Evolutionary conservation across 164 flowering plant genomes (phyloP), one percentile per base, ranked within the genome.

Genomic region (Kingdonia uniflora): DNA sequence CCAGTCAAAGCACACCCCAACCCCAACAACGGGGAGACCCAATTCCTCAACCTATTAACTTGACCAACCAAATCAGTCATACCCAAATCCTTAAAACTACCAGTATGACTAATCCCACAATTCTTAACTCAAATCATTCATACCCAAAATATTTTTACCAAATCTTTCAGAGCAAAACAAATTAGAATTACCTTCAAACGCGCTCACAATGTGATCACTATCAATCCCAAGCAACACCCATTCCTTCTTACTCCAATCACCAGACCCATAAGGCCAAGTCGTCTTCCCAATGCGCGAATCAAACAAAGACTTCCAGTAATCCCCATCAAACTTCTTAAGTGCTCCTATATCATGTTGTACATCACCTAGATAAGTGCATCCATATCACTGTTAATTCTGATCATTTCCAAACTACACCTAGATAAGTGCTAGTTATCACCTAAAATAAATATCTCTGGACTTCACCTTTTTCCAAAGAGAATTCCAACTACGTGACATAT

Each of bases 51-150:
- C 3, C 88, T 54, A 42, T 81, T 86, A 6, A 86, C 95, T 54
- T 86, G 95, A 55, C 86, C 77, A n/a, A 86, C 88, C 60, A 86
- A 59, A 4, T 83, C 88, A 10, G 95, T 86, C 91, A 86, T 86
- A 2, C 95, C 95, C 64, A 86, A 53, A 68, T 83, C 95, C 64
- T 86, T 86, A 41, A 86, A 86, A 56, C 86, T 80, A 0, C 88
- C 91, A 0, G 85, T 86, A 45, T 83, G 95, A 56, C 84, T 78
- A 42, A 80, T 85, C 40, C 80, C 96, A 51, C 96, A 88, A 42
- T 88, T 84, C 46, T 88, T 88, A 0, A 88, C 97, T 91, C 97
- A 88, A 60, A 72, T 85, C 97, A 51, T 71, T 73, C 97, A 88
- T 88, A 44, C 81, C 82, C 22, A 85, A 64, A 51, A 68, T 76